These are phyloP conservation scores for Morella rubra DNA, from an alignment of 306 rosid species.

Conservation along the genomic window DNA sequence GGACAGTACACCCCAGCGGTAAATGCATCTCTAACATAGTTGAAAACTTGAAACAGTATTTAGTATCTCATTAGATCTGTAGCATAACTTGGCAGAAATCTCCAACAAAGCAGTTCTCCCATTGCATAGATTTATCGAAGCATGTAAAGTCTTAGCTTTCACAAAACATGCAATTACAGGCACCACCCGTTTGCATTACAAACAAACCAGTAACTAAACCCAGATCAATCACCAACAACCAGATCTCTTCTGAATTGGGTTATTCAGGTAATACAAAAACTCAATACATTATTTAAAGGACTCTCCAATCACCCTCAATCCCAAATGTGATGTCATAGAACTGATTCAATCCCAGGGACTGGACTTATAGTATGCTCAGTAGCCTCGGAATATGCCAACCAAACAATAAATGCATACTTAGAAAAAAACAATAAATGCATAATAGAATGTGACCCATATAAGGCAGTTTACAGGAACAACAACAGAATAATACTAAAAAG, in stretches of 20 bases:
- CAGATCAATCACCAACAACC: conserved; percentile 26
- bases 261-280: not conserved
- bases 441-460: not conserved
- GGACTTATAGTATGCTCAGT: not conserved
- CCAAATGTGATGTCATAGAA: conserved; percentile 1
- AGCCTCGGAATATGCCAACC: not conserved
- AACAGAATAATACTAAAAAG: not conserved
- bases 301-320: not conserved
- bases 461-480: not conserved
- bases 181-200: not conserved
- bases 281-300: not conserved
- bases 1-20: not conserved
- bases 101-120: not conserved
- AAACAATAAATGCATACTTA: not conserved
- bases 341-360: not conserved
- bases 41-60: not conserved
- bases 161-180: not conserved
- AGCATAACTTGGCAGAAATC: not conserved
- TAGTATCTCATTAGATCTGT: not conserved
- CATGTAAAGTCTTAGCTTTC: not conserved
- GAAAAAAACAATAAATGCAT: not conserved
- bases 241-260: conserved; percentile 41
- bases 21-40: not conserved
- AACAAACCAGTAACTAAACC: not conserved
- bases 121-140: not conserved